phyloP scores from a whole-genome alignment of 768 basidiomycete genomes.

The Hygrophoropsis aurantiaca region DNA sequence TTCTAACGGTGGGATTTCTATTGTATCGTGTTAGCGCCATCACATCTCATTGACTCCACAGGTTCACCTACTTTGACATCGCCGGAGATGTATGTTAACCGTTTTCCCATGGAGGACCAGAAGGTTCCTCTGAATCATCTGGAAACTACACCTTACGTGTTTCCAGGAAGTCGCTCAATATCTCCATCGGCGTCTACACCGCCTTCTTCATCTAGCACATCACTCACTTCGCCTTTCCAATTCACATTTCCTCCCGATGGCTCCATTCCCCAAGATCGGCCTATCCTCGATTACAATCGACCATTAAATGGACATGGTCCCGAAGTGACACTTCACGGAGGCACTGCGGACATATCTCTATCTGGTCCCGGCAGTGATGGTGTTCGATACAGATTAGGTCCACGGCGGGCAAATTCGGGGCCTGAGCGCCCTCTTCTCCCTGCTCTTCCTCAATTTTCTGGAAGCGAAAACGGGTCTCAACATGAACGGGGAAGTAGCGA shows the following conservation, averaged over 20 bases:
- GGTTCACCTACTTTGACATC: constrained; percentile 57
- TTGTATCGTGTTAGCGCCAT: constrained; percentile 26
- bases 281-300: constrained; percentile 69
- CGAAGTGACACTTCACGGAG: constrained; percentile 71
- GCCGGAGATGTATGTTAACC: constrained; percentile 47
- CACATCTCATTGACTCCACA: constrained; percentile 36
- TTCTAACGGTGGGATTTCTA: constrained; percentile 26
- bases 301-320: constrained; percentile 50
- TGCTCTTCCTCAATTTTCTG: constrained; percentile 45
- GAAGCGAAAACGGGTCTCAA: constrained; percentile 50
- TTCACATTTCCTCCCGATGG: constrained; percentile 60
- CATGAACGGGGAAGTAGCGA: constrained; percentile 58
- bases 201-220: constrained; percentile 57
- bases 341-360: constrained; percentile 69
- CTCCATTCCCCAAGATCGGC: constrained; percentile 50
- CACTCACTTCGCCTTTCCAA: constrained; percentile 66
- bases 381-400: constrained; percentile 59
- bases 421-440: constrained; percentile 51
- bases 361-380: constrained; percentile 50
- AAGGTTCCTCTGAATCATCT: constrained; percentile 52
- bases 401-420: constrained; percentile 47
- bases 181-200: constrained; percentile 67
- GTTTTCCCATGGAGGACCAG: constrained; percentile 54
- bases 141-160: constrained; percentile 57
- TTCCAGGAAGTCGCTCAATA: constrained; percentile 67